Percentiles rank a stretch among this genome's conserved stretches.
Conservation (phyloP, 1,139 yeast species). For the Hyphopichia khmerensis region DNA sequence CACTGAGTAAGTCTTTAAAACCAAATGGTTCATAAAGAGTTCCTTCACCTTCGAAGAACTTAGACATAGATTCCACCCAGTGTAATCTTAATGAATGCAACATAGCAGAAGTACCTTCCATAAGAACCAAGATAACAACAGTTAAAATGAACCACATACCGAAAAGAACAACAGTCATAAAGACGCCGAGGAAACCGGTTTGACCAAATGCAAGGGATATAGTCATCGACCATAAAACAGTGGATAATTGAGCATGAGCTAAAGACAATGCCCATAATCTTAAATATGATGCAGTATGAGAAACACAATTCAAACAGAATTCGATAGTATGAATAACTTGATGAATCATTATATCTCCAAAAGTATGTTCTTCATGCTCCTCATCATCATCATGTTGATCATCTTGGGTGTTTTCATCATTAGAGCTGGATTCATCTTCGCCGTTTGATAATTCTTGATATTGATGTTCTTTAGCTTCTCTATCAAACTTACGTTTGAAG, state of each 20-base stretch:
- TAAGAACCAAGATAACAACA: constrained; percentile 83
- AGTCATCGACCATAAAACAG: constrained; percentile 97
- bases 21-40: constrained; percentile 81
- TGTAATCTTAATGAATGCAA: constrained; percentile 93
- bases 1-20: constrained; percentile 28
- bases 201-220: constrained; percentile 71
- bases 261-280: constrained; percentile 96
- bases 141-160: constrained; percentile 95
- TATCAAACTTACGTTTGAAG: constrained; percentile 43
- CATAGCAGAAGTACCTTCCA: constrained; percentile 99
- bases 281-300: constrained; percentile 96
- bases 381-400: constrained; percentile 41
- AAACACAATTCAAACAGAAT: constrained; percentile 94
- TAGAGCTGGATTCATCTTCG: constrained; percentile 11
- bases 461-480: constrained; percentile 37
- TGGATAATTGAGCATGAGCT: constrained; percentile 94
- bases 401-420: constrained; percentile 24
- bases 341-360: constrained; percentile 94
- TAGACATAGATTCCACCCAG: constrained; percentile 99
- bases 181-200: constrained; percentile 67
- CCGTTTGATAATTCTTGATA: constrained; percentile 25
- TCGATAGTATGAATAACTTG: constrained; percentile 98
- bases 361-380: constrained; percentile 52
- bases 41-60: constrained; percentile 96
- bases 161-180: constrained; percentile 74